Conservation (phyloP, 768 basidiomycete genomes). For the Panellus pusillus region DNA sequence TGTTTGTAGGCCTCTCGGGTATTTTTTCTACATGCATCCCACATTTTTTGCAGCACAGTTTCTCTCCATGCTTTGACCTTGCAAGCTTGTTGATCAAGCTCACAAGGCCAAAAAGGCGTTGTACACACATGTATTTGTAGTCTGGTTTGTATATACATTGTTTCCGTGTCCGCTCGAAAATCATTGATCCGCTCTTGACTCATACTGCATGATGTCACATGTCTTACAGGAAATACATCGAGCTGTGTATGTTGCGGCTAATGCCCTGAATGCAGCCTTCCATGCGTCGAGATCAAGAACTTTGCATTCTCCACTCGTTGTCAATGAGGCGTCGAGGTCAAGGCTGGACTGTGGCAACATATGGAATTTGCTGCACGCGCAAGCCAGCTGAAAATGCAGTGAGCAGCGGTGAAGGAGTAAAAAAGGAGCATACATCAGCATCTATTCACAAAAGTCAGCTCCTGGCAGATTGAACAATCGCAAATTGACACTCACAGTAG, state of each 20-base stretch:
- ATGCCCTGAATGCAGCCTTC: not conserved
- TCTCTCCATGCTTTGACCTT: no score
- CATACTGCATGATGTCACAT: no score
- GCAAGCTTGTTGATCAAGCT: no score
- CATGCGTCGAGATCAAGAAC: constrained; percentile 27
- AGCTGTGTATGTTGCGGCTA: no score
- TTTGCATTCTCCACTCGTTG: constrained; percentile 15
- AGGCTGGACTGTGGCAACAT: constrained; percentile 14
- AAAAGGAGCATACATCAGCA: constrained; percentile 24
- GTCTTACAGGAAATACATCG: no score
- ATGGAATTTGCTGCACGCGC: constrained; percentile 28
- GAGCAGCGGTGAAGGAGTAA: not conserved
- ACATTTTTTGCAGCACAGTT: no score
- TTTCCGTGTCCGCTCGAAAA: no score
- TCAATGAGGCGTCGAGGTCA: constrained; percentile 26
- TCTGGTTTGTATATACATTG: no score
- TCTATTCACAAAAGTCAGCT: constrained; percentile 13
- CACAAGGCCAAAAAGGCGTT: no score
- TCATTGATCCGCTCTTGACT: no score
- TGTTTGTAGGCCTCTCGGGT: no score
- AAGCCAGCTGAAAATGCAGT: constrained; percentile 24
- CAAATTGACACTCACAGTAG: constrained; percentile 44
- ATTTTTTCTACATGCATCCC: no score
- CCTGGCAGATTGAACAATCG: not conserved
- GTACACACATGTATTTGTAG: not conserved